phyloP scores from a whole-genome alignment of 805 yeast species.

The Suhomyces sp. region DNA sequence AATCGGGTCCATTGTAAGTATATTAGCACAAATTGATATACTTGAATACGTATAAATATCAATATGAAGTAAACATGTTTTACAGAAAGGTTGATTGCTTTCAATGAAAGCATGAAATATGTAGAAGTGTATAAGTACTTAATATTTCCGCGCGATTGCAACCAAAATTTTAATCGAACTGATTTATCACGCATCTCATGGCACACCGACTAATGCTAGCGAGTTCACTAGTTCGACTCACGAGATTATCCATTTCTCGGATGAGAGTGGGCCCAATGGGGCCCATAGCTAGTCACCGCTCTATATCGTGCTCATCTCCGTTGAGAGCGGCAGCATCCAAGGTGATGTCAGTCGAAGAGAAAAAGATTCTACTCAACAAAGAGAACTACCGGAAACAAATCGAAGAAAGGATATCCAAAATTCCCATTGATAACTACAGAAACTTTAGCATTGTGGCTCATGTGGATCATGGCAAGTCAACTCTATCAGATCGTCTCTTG shows the following conservation, averaged over 20 bases:
- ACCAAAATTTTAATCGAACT: not conserved
- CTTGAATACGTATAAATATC: no score
- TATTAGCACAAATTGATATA: no score
- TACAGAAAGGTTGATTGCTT: not conserved
- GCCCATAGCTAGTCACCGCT: not conserved
- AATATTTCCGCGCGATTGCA: not conserved
- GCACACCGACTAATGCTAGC: not conserved
- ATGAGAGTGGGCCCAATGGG: not conserved
- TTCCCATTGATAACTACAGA: conserved; percentile 80
- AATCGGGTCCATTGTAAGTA: no score
- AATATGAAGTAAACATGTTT: no score
- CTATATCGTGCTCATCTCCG: not conserved
- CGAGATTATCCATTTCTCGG: not conserved
- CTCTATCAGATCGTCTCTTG: conserved; percentile 80
- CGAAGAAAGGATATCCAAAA: conserved; percentile 63
- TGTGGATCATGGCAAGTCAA: conserved; percentile 88
- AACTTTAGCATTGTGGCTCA: conserved; percentile 96
- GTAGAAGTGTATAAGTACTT: not conserved
- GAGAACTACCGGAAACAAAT: conserved; percentile 31
- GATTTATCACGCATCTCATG: not conserved
- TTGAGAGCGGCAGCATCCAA: conserved; percentile 3
- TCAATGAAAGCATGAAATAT: not conserved
- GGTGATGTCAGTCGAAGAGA: conserved; percentile 21
- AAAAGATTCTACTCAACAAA: conserved; percentile 25
- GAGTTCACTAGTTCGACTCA: not conserved